Percentiles rank a stretch among this genome's conserved stretches.
Evolutionary conservation across 306 rosid species (phyloP).

Genomic region (Cicer pinnatifidum): DNA sequence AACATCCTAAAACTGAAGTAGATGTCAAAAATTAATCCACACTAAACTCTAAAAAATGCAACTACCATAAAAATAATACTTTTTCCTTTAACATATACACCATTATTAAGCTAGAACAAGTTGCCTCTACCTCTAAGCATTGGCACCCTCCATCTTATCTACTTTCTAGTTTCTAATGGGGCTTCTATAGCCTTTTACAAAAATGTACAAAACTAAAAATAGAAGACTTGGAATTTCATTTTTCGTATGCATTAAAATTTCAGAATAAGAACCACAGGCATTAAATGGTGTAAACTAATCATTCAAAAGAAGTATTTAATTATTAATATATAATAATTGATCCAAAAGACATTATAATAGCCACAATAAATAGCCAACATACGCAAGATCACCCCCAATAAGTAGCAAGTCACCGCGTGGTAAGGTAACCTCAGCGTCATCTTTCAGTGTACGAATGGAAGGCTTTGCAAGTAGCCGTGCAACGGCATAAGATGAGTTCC

Average conservation of each 20-base stretch:
- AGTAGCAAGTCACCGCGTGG: conserved; percentile 88
- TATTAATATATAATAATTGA: conserved; percentile 23
- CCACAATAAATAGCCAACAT: conserved; percentile 51
- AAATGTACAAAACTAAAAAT: neutral
- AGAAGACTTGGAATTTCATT: conserved; percentile 29
- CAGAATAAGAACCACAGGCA: conserved; percentile 12
- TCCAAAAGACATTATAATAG: conserved; percentile 4
- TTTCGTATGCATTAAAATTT: conserved; percentile 7
- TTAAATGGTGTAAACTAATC: conserved; percentile 32
- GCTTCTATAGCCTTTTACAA: conserved; percentile 32
- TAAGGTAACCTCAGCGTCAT: conserved; percentile 58
- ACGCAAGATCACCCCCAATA: conserved; percentile 99
- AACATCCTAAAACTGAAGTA: conserved; percentile 8
- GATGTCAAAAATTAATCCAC: conserved; percentile 10
- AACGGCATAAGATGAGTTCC: conserved; percentile 91
- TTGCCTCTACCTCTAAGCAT: conserved; percentile 3
- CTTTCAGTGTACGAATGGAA: conserved; percentile 57
- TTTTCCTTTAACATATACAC: neutral
- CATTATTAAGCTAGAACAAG: conserved; percentile 27
- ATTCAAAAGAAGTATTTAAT: conserved; percentile 33
- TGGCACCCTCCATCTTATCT: conserved; percentile 2
- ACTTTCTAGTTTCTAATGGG: neutral
- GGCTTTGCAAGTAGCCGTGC: conserved; percentile 95
- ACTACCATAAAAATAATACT: neutral
- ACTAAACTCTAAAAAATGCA: conserved; percentile 11